Evolutionary conservation across 2,329 filamentous ascomycete species (phyloP).

Genomic region (Xenosphaeropsis pyriputrescens): DNA sequence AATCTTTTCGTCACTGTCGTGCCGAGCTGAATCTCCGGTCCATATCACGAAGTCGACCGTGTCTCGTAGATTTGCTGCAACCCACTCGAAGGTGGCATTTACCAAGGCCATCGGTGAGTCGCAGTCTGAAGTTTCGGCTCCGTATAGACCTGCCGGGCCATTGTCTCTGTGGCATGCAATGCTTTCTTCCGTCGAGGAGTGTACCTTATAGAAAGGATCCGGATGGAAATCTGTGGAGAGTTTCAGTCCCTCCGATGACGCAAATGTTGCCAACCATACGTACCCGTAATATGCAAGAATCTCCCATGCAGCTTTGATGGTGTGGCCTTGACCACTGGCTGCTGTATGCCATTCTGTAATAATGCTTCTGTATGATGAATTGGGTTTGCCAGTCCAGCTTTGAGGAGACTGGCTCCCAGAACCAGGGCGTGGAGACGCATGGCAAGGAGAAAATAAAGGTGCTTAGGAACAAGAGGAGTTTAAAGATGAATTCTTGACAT

Average conservation of each 20-base stretch:
- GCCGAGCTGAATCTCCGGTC: slow-evolving; percentile 82
- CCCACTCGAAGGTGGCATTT: slow-evolving; percentile 84
- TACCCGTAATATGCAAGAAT: slow-evolving; percentile 84
- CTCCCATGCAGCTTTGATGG: slow-evolving; percentile 42
- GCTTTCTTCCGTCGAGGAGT: slow-evolving; percentile 54
- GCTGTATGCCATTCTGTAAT: too few species aligned
- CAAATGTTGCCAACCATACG: slow-evolving; percentile 12
- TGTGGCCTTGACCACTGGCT: slow-evolving; percentile 13
- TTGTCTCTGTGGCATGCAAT: slow-evolving; percentile 66
- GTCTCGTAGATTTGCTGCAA: slow-evolving; percentile 61
- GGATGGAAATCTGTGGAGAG: slow-evolving; percentile 66
- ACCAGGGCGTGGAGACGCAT: slow-evolving; percentile 9
- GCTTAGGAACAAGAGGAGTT: neutral
- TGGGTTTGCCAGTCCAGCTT: slow-evolving; percentile 4
- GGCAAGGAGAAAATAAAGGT: neutral
- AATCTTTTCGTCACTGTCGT: slow-evolving; percentile 72
- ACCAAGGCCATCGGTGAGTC: slow-evolving; percentile 70
- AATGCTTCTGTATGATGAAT: neutral
- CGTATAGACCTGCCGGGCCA: slow-evolving; percentile 67
- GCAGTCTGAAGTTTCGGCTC: slow-evolving; percentile 77
- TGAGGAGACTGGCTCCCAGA: slow-evolving; percentile 11
- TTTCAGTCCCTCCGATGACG: slow-evolving; percentile 6
- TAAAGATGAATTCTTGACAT: too few species aligned
- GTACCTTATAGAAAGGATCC: slow-evolving; percentile 71
- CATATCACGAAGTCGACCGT: slow-evolving; percentile 80